A percentile compares a stretch with the other conserved stretches of the same genome.
phyloP scores from a whole-genome alignment of 108 stramenopile species.

The Fistulifera pelliculosa region DNA sequence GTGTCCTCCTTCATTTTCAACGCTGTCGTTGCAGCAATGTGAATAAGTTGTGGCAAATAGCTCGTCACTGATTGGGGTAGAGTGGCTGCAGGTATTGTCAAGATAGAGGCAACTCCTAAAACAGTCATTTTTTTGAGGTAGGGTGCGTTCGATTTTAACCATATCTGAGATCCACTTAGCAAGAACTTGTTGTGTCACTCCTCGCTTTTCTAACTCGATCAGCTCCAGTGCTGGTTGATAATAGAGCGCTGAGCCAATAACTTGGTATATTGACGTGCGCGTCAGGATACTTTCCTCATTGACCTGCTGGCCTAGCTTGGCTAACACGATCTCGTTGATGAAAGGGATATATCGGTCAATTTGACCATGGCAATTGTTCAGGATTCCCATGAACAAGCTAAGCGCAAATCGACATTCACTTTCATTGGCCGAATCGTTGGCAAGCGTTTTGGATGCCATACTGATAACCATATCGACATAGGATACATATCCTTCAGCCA shows the following conservation, averaged over 20 bases:
- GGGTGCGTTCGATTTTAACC: constrained; percentile 53
- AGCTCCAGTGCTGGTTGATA: constrained; percentile 84
- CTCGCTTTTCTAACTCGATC: constrained; percentile 78
- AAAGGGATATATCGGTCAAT: constrained; percentile 74
- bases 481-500: constrained; percentile 45
- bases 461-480: constrained; percentile 84
- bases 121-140: constrained; percentile 75
- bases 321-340: constrained; percentile 73
- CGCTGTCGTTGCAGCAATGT: constrained; percentile 40
- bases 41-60: constrained; percentile 60
- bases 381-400: constrained; percentile 77
- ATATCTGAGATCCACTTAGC: constrained; percentile 71
- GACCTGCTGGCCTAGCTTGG: constrained; percentile 78
- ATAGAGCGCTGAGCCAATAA: constrained; percentile 78
- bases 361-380: constrained; percentile 84
- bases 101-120: constrained; percentile 60
- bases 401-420: constrained; percentile 80
- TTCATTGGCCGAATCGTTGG: constrained; percentile 76
- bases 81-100: constrained; percentile 50
- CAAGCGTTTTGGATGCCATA: constrained; percentile 80
- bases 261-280: constrained; percentile 72
- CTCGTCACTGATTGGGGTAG: constrained; percentile 50
- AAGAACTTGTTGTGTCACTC: constrained; percentile 75
- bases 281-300: constrained; percentile 58
- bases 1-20: constrained; percentile 67